Conservation (phyloP, 257 asterid genomes). For the Solanum habrochaites region DNA sequence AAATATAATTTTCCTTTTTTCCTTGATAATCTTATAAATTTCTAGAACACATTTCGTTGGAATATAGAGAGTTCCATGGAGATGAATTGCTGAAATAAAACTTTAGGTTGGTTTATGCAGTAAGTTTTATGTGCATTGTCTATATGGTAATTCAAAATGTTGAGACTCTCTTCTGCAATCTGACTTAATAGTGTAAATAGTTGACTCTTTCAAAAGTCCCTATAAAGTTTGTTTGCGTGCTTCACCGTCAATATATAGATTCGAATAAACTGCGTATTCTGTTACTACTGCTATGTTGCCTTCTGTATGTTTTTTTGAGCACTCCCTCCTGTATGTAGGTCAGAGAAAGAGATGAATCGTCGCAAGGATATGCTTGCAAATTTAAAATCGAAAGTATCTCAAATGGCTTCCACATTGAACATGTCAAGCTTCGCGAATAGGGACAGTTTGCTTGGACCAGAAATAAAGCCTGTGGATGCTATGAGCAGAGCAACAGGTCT, state of each 20-base stretch:
- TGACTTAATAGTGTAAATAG: not conserved
- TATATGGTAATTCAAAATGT: not conserved
- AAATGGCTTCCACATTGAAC: conserved; percentile 81
- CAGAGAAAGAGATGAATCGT: conserved; percentile 84
- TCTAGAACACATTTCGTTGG: not conserved
- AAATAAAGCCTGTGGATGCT: conserved; percentile 76
- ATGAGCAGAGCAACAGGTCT: conserved; percentile 69
- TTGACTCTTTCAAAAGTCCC: not conserved
- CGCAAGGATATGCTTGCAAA: conserved; percentile 69
- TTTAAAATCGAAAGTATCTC: conserved; percentile 63
- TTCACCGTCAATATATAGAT: not conserved
- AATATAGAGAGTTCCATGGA: not conserved
- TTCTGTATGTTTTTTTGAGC: not conserved
- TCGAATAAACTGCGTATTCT: not conserved
- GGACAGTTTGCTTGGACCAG: conserved; percentile 95
- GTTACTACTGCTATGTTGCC: not conserved
- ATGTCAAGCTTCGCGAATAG: conserved; percentile 81
- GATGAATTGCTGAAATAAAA: not conserved
- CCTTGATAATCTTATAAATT: not conserved
- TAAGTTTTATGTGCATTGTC: not conserved
- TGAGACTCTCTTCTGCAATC: not conserved
- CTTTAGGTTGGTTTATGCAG: not conserved
- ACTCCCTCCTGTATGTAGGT: conserved; percentile 27
- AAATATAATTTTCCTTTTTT: not conserved
- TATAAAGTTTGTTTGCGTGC: not conserved